Percentiles rank a stretch among this genome's conserved stretches.
These are phyloP conservation scores for Cladosporium sp. DNA, from an alignment of 2,329 filamentous ascomycete genomes.

Conservation along the genomic window DNA sequence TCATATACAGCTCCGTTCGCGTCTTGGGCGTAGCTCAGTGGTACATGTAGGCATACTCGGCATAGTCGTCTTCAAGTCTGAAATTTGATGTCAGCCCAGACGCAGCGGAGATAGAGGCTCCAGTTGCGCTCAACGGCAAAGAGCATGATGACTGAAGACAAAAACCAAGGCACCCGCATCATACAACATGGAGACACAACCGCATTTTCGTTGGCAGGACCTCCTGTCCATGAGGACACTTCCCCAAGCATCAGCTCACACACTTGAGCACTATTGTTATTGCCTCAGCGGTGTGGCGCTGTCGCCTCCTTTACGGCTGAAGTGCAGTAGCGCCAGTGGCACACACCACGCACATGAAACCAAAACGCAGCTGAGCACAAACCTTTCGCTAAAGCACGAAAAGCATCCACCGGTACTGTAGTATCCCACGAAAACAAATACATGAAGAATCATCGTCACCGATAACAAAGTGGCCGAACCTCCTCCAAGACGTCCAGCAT, in stretches of 20 bases:
- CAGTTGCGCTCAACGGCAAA: neutral
- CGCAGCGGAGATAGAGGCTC: neutral
- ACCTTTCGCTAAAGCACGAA: neutral
- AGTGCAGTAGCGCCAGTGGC: neutral
- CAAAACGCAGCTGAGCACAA: neutral
- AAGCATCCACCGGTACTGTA: neutral
- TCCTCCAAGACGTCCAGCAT: neutral
- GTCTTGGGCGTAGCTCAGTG: too few species aligned
- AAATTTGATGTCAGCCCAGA: neutral
- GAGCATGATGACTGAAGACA: neutral
- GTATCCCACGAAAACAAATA: too few species aligned
- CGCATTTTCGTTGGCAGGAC: neutral
- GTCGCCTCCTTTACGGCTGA: neutral
- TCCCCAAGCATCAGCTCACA: neutral
- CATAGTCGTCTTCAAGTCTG: too few species aligned
- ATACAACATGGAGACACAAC: neutral
- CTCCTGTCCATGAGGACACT: neutral
- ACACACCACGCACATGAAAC: neutral
- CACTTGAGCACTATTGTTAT: neutral
- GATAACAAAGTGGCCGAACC: neutral
- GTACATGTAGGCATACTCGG: too few species aligned
- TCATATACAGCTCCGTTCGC: too few species aligned
- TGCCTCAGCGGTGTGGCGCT: neutral
- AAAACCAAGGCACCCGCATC: neutral
- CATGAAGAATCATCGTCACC: neutral